Evolutionary conservation across 148 eudicot species (phyloP).

Genomic region (Suaeda aralocaspica): DNA sequence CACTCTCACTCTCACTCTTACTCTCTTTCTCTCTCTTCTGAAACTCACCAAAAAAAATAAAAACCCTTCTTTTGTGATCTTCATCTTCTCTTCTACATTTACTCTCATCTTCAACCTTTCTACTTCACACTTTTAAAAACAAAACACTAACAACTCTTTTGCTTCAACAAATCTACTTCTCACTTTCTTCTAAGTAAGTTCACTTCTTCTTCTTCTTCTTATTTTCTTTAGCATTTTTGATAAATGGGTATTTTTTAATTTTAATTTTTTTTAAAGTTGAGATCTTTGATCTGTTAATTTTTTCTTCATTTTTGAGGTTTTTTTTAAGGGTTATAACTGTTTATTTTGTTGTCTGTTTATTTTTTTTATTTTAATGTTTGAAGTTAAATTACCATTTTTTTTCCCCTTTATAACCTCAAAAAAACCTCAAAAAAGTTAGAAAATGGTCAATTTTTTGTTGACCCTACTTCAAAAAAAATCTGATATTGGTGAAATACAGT

Average conservation of each 20-base stretch:
- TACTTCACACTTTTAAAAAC: too few species aligned
- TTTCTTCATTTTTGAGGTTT: not conserved
- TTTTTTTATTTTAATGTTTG: not conserved
- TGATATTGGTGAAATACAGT: not conserved
- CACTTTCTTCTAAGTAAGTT: slow-evolving; percentile 17
- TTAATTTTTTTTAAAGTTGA: slow-evolving; percentile 4
- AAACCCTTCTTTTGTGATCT: not conserved
- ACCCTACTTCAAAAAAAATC: not conserved
- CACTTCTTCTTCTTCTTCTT: not conserved
- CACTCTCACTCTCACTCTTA: slow-evolving; percentile 29
- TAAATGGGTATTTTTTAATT: not conserved
- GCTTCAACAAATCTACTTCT: slow-evolving; percentile 3
- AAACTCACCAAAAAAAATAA: not conserved
- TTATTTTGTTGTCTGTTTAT: not conserved
- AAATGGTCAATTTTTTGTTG: not conserved
- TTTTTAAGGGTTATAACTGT: not conserved
- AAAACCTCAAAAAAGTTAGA: not conserved
- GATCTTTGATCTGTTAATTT: slow-evolving; percentile 16
- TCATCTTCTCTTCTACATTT: slow-evolving; percentile 1
- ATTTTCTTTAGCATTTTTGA: not conserved
- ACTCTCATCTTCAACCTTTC: not conserved
- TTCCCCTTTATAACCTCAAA: not conserved
- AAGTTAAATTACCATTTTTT: not conserved
- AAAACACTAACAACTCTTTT: too few species aligned
- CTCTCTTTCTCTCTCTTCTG: slow-evolving; percentile 13